Base-by-base conservation (phyloP, 768 basidiomycete species). In the Hygrophoropsis aurantiaca region DNA sequence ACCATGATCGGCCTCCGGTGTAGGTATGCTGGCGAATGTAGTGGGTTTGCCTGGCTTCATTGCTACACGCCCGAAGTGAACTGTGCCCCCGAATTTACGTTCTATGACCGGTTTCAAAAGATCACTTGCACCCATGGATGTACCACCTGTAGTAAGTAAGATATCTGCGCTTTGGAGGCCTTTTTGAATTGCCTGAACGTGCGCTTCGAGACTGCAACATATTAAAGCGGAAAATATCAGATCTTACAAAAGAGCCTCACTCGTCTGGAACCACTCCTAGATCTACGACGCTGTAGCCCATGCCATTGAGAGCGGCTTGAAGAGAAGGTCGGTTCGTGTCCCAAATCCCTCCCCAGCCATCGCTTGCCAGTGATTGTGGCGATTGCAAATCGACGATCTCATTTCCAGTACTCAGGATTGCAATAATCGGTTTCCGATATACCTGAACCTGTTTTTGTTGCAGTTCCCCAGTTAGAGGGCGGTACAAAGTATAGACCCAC, bases 1-100 rank as follows among this genome's bases (percentile, higher is more conserved):
- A 5, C 53, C 63, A n/a, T 60, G 58, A 16, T 51, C 49, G 9
- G 60, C 58, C 23, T 61, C 58, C 3, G 62, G 55, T 7, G 67
- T 58, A 0, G 87, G 85, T 20, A 93, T 74, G 11, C 81, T 87
- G 1, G 91, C 92, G 52, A 94, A 94, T 5, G 91, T 92, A 2
- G 92, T 95, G 3, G 92, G 91, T 59, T 94, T 94, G 6, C 90
- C 92, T 1, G 83, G 83, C 57, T 90, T 90, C 58, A 92, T 79
- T 19, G 80, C 80, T 42, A 94, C 88, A 7, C 91, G 77, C 2
- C 92, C 92, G 60, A 95, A 94, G 58, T 94, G 90, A 4, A 93
- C 74, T 6, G 75, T 84, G 1, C 91, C 92, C 15, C 72, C 62
- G 46, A 94, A 77, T 35, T 85, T 75, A 13, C 83, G 80, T 65